phyloP scores from a whole-genome alignment of 257 asterid species.

The Petunia secreta region DNA sequence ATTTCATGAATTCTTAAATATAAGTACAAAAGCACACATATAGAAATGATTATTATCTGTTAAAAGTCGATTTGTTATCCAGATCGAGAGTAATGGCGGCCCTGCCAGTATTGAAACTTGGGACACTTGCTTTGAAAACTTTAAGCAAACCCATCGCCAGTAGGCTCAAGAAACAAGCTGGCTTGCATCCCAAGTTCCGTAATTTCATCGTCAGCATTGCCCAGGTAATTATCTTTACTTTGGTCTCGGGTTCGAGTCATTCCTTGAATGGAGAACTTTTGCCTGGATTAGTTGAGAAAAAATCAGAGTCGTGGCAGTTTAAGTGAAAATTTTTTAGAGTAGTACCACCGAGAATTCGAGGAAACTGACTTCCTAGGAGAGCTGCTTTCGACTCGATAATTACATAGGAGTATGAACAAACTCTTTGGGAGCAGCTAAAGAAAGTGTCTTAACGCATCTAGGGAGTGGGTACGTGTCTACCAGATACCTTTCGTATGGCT shows the following conservation, averaged over 20 bases:
- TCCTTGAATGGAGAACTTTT: too few relatives aligned
- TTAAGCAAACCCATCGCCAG: constrained; percentile 87
- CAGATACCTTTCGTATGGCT: neutral
- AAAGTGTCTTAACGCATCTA: too few relatives aligned
- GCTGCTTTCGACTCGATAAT: too few relatives aligned
- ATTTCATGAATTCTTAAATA: neutral
- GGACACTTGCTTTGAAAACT: constrained; percentile 92
- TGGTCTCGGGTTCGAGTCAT: too few relatives aligned
- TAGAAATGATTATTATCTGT: neutral
- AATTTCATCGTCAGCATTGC: constrained; percentile 69
- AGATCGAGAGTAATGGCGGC: constrained; percentile 46
- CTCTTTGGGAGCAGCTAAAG: too few relatives aligned
- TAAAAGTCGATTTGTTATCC: neutral
- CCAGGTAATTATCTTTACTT: constrained; percentile 52
- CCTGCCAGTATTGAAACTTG: constrained; percentile 90
- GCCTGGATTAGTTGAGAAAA: too few relatives aligned
- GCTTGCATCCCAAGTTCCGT: constrained; percentile 83
- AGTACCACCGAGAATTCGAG: too few relatives aligned
- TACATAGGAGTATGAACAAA: neutral
- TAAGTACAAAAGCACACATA: neutral
- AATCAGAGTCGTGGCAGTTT: too few relatives aligned
- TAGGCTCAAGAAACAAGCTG: constrained; percentile 79
- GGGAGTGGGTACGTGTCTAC: too few relatives aligned
- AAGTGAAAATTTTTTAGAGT: too few relatives aligned
- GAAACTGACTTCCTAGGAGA: too few relatives aligned